These are phyloP conservation scores for Trypanosoma scelopori DNA, from an alignment of 208 protist species.

Conservation along the genomic window DNA sequence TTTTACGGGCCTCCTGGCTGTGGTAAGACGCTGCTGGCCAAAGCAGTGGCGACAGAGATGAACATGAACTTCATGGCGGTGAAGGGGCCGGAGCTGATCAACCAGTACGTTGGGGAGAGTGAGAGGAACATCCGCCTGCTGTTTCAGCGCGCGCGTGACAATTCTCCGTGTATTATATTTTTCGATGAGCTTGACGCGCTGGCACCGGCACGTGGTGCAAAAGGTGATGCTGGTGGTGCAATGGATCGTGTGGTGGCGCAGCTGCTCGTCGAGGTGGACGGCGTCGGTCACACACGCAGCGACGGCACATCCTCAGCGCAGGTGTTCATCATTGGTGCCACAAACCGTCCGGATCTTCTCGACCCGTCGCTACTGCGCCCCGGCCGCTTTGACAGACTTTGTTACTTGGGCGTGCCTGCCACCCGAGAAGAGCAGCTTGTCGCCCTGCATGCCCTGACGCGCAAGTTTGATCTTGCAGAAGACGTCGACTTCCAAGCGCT, in stretches of 20 bases:
- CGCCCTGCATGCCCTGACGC: slow-evolving; percentile 72
- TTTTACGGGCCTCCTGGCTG: slow-evolving; percentile 94
- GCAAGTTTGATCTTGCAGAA: slow-evolving; percentile 72
- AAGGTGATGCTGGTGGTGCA: slow-evolving; percentile 88
- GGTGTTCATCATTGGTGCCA: slow-evolving; percentile 92
- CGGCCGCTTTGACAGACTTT: slow-evolving; percentile 88
- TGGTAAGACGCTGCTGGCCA: slow-evolving; percentile 94
- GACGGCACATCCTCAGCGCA: slow-evolving; percentile 76
- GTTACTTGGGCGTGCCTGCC: slow-evolving; percentile 84
- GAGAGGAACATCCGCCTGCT: slow-evolving; percentile 89
- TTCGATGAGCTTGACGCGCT: slow-evolving; percentile 94
- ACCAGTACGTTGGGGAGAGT: slow-evolving; percentile 93
- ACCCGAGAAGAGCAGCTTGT: slow-evolving; percentile 80
- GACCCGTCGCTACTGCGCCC: slow-evolving; percentile 93
- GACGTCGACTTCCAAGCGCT: slow-evolving; percentile 68
- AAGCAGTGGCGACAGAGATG: slow-evolving; percentile 93
- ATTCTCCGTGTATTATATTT: slow-evolving; percentile 92
- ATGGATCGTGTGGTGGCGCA: slow-evolving; percentile 95
- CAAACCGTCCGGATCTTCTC: slow-evolving; percentile 91
- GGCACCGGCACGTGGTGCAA: slow-evolving; percentile 80
- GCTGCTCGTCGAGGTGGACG: slow-evolving; percentile 91
- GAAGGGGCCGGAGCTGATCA: slow-evolving; percentile 95
- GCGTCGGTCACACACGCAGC: slow-evolving; percentile 69
- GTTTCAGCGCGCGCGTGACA: slow-evolving; percentile 88
- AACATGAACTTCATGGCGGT: slow-evolving; percentile 94